Conservation (phyloP, 2,329 filamentous ascomycete genomes). For the Aspergillus tubingensis region DNA sequence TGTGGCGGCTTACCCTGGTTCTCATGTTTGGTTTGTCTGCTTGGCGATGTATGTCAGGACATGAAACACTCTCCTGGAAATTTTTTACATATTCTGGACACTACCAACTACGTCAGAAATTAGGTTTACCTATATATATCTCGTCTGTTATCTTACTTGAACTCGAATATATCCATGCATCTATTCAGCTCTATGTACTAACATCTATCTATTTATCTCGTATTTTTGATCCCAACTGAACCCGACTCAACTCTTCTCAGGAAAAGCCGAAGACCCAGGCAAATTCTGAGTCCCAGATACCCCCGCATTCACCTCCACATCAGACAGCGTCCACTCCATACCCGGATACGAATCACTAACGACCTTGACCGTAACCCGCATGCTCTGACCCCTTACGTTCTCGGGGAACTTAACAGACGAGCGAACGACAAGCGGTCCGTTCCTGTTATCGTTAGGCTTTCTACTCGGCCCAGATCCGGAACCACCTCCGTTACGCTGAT, state of each 20-base stretch:
- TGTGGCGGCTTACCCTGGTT: background rate
- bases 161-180: background rate
- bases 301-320: slow-evolving; percentile 53
- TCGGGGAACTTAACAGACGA: slow-evolving; percentile 37
- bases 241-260: slow-evolving; percentile 13
- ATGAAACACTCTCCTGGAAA: background rate
- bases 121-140: no score
- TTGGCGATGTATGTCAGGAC: background rate
- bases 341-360: slow-evolving; percentile 87
- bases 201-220: background rate
- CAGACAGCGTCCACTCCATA: slow-evolving; percentile 61
- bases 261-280: slow-evolving; percentile 18
- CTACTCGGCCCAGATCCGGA: slow-evolving; percentile 18
- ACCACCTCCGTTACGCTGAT: slow-evolving; percentile 13
- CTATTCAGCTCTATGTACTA: background rate
- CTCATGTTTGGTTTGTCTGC: background rate
- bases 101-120: no score
- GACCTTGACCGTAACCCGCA: slow-evolving; percentile 70
- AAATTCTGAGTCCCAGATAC: slow-evolving; percentile 28
- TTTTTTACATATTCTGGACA: background rate
- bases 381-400: slow-evolving; percentile 28
- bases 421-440: slow-evolving; percentile 24
- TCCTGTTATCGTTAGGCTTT: slow-evolving; percentile 14
- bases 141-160: background rate
- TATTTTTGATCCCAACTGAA: no score